phyloP scores from a whole-genome alignment of 148 eudicot species.

The Fagopyrum homotropicum region DNA sequence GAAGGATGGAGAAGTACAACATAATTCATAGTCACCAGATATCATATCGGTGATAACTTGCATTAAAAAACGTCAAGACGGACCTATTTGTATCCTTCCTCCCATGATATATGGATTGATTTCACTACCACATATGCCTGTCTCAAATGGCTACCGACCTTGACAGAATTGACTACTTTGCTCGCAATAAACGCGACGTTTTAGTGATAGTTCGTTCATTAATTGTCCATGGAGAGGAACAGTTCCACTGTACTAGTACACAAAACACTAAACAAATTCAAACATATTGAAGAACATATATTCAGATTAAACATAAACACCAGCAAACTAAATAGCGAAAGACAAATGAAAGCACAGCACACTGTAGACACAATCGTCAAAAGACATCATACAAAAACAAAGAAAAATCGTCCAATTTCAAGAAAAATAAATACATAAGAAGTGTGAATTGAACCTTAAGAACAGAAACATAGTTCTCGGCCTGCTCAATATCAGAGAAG shows the following conservation, averaged over 20 bases:
- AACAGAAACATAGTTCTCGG: constrained; percentile 53
- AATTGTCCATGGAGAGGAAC: neutral
- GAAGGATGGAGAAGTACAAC: too few relatives aligned
- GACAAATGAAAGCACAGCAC: too few relatives aligned
- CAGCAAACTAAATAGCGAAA: too few relatives aligned
- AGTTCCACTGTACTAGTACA: neutral
- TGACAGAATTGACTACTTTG: too few relatives aligned
- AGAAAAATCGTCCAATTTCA: neutral
- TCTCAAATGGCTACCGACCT: too few relatives aligned
- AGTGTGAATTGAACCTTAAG: constrained; percentile 39
- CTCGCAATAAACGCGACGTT: too few relatives aligned
- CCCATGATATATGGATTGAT: neutral
- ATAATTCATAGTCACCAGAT: neutral
- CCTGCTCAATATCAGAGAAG: constrained; percentile 58
- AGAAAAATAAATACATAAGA: neutral
- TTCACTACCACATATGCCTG: neutral
- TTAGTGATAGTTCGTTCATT: too few relatives aligned
- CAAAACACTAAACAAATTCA: neutral
- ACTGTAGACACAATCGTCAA: too few relatives aligned
- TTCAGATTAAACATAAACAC: too few relatives aligned
- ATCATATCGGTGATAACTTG: neutral
- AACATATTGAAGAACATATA: too few relatives aligned
- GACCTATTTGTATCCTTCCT: neutral
- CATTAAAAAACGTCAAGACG: neutral
- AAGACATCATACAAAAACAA: too few relatives aligned